phyloP scores from a whole-genome alignment of 83 land plant genomes.

The Larix sibirica region DNA sequence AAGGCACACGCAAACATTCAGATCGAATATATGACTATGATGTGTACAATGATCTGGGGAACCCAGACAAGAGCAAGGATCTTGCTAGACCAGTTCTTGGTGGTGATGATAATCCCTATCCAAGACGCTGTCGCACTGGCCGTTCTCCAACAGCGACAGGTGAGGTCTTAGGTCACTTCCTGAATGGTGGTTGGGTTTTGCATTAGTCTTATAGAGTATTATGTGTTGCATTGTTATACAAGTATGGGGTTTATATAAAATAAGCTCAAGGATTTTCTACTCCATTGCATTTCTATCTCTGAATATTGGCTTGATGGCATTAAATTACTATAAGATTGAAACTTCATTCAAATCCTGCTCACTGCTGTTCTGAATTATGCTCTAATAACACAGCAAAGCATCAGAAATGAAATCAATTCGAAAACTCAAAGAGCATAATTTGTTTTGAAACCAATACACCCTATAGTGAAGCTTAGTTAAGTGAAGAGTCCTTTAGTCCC shows the following conservation, averaged over 20 bases:
- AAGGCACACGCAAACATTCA: constrained; percentile 52
- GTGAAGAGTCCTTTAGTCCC: too few relatives aligned
- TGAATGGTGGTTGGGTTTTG: neutral
- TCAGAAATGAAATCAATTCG: too few relatives aligned
- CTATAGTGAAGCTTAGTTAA: too few relatives aligned
- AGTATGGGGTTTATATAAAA: neutral
- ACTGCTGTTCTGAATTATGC: neutral
- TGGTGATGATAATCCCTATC: constrained; percentile 69
- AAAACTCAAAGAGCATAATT: too few relatives aligned
- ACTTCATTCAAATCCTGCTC: neutral
- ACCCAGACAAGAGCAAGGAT: constrained; percentile 54
- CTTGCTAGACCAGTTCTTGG: constrained; percentile 73
- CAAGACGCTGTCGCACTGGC: constrained; percentile 87
- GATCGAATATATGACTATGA: constrained; percentile 85
- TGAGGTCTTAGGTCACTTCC: constrained; percentile 10
- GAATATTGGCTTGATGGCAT: neutral
- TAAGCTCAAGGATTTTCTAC: neutral
- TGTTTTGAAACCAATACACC: too few relatives aligned
- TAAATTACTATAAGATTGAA: neutral
- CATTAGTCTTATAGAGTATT: neutral
- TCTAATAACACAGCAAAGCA: too few relatives aligned
- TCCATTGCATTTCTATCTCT: neutral
- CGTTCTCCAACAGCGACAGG: constrained; percentile 45
- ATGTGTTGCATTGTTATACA: neutral
- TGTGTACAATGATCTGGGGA: constrained; percentile 82